Evolutionary conservation across 2,329 filamentous ascomycete genomes (phyloP).

Genomic region (Colletotrichum cereale): DNA sequence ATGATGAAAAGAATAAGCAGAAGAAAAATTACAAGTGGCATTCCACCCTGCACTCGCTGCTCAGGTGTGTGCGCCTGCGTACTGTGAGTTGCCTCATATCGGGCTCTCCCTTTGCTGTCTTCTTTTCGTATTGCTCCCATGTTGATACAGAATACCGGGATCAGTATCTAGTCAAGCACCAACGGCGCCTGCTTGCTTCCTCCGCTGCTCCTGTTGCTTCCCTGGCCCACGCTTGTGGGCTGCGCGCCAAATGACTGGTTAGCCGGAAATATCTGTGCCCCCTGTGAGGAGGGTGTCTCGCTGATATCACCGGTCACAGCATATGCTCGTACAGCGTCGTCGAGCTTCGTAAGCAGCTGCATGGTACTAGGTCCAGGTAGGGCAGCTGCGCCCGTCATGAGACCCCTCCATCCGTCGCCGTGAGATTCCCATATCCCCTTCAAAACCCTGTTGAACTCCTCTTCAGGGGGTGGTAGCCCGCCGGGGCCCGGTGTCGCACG

Average conservation of each 20-base stretch:
- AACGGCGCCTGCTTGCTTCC: slow-evolving; percentile 38
- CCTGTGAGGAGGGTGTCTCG: slow-evolving; percentile 33
- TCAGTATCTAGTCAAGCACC: slow-evolving; percentile 34
- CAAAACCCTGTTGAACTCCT: slow-evolving; percentile 55
- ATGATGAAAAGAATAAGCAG: slow-evolving; percentile 9
- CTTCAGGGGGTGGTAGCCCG: slow-evolving; percentile 43
- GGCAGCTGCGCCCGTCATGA: slow-evolving; percentile 61
- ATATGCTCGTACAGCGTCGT: slow-evolving; percentile 59
- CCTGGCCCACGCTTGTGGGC: slow-evolving; percentile 30
- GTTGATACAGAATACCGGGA: not conserved
- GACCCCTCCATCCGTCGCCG: slow-evolving; percentile 61
- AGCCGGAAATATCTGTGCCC: slow-evolving; percentile 24
- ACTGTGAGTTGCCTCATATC: not conserved
- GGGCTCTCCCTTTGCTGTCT: not conserved
- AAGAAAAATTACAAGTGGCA: slow-evolving; percentile 5
- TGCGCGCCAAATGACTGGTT: slow-evolving; percentile 40
- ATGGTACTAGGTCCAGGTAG: slow-evolving; percentile 55
- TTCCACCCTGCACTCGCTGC: not conserved
- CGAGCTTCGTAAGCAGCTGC: slow-evolving; percentile 61
- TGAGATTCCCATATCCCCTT: slow-evolving; percentile 59
- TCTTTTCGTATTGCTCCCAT: not conserved
- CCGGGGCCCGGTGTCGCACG: slow-evolving; percentile 48
- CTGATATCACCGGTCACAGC: slow-evolving; percentile 42
- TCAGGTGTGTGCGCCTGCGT: not conserved
- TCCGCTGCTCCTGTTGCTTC: slow-evolving; percentile 28